Base-by-base conservation (phyloP, 2,329 filamentous ascomycete genomes). In the Exutisphaerella laricina region DNA sequence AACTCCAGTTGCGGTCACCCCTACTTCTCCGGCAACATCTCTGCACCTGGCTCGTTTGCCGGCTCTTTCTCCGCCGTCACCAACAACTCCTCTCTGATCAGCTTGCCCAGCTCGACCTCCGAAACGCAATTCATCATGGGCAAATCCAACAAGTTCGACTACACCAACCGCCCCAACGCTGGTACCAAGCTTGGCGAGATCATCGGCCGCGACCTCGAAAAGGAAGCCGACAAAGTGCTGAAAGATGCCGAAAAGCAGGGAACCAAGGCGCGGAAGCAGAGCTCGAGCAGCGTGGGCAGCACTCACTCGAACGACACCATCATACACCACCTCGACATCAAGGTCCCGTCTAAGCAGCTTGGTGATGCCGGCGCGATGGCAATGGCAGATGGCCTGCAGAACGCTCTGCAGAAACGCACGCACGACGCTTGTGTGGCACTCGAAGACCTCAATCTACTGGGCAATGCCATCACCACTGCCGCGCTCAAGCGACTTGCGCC, bases 151-250 rank as follows among this genome's bases (percentile, higher is more conserved):
- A 62, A 60, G 38, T 64, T 64, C 51, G 61, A 64, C 46, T 64
- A 58, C 51, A 58, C 55, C 32, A 60, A 74, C 67, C 66, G 71
- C 29, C 66, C 66, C 33, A 70, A 66, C 26, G 61, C 66, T 12
- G 72, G 72, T 21, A 45, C 66, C 41, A 72, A 69, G 49, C 60
- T 71, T 7, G 72, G 69, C 8, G 61, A 64, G 17, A 65, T 66
- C 23, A 66, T 74, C 17, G 67, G 65, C 9, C 68, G 66, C 41
- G 68, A 71, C 40, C 55, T 74, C 39, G 66, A 58, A 41, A 64
- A 62, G 39, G 57, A 62, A 41, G 58, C 58, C 10, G 54, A 56
- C 25, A 58, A 56, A 45, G 46, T 53, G 62, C 57, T 56, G 54
- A 60, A 54, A 39, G 51, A 55, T 35, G 55, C 50, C 13, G 48